Conservation (phyloP, 208 protist species). For the Hexamita inflata region DNA sequence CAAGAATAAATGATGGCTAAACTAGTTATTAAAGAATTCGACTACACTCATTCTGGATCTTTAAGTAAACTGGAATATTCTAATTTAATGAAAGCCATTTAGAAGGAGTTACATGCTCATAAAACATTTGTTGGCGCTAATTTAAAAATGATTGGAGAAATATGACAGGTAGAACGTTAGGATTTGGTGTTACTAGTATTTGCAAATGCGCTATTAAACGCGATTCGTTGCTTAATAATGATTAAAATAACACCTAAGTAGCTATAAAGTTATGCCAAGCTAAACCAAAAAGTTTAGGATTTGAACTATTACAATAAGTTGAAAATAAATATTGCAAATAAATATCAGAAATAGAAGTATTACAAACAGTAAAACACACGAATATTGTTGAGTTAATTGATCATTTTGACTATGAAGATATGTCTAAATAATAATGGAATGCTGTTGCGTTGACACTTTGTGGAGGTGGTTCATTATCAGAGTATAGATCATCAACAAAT, state of each 20-base stretch:
- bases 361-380: background rate
- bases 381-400: conserved; percentile 11
- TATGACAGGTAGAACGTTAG: conserved; percentile 20
- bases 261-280: background rate
- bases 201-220: background rate
- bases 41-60: background rate
- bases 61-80: background rate
- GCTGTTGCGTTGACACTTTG: conserved; percentile 2
- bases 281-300: background rate
- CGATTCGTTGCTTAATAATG: background rate
- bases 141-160: background rate
- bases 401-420: conserved; percentile 5
- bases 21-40: conserved; percentile 11
- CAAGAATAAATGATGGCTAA: too few species aligned
- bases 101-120: background rate
- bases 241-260: background rate
- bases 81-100: background rate
- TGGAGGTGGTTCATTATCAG: conserved; percentile 2
- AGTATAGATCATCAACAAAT: background rate
- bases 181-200: conserved; percentile 10
- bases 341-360: background rate
- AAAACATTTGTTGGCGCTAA: background rate
- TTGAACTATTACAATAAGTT: background rate
- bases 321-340: background rate
- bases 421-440: background rate